Percentiles rank a stretch among this genome's conserved stretches.
Conservation (phyloP, 148 eudicot genomes). For the Vaccinium macrocarpon region DNA sequence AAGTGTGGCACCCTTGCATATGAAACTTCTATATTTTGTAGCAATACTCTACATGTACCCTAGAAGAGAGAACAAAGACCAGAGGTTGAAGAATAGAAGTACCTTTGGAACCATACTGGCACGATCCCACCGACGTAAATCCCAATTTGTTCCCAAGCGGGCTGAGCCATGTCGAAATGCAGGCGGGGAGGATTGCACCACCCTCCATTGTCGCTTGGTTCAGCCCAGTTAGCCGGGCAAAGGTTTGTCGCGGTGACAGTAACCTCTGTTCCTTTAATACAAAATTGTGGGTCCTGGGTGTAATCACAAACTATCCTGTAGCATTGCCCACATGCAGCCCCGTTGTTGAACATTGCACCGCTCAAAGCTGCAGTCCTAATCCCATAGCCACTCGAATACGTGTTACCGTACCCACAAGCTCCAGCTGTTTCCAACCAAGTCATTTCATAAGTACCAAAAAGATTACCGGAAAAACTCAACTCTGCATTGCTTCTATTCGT, state of each 20-base stretch:
- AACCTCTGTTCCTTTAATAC: slow-evolving; percentile 51
- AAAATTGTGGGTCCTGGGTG: slow-evolving; percentile 46
- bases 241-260: slow-evolving; percentile 86
- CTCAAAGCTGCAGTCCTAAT: slow-evolving; percentile 80
- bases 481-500: not conserved
- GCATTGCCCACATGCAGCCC: slow-evolving; percentile 84
- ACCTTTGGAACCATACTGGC: slow-evolving; percentile 84
- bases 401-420: slow-evolving; percentile 92
- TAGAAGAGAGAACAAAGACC: not conserved
- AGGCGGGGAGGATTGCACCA: slow-evolving; percentile 95
- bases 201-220: slow-evolving; percentile 65
- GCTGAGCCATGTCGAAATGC: slow-evolving; percentile 95
- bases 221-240: slow-evolving; percentile 78
- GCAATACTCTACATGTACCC: slow-evolving; percentile 48
- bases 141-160: slow-evolving; percentile 93
- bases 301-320: slow-evolving; percentile 73
- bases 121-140: slow-evolving; percentile 78
- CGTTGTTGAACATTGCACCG: slow-evolving; percentile 76
- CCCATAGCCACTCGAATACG: slow-evolving; percentile 67
- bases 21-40: slow-evolving; percentile 36
- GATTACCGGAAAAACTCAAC: not conserved
- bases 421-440: slow-evolving; percentile 51
- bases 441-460: not conserved
- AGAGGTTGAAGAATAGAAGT: not conserved
- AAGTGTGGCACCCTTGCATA: not conserved